Evolutionary conservation across 768 basidiomycete genomes (phyloP), one percentile per base, ranked within the genome.

Genomic region (Leccinum uliginosum): DNA sequence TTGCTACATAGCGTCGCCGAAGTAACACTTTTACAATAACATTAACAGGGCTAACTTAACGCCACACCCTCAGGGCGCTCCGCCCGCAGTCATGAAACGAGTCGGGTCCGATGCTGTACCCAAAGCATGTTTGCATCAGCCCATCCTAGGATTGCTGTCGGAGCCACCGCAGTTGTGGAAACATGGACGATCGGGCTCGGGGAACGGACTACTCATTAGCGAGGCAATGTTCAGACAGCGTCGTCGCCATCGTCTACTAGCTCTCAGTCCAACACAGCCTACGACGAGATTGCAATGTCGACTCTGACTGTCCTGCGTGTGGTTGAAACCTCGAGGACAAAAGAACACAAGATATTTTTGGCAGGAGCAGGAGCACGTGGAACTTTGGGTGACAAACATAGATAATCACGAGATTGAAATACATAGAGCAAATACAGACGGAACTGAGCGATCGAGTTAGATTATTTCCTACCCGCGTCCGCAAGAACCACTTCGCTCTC

Each of bases 401-500:
- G 3, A 50, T 9, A 46, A 11, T 15, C 40, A 43, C 17, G n/a
- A 40, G 34, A 53, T n/a, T n/a, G n/a, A n/a, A n/a, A 55, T 6
- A 50, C 21, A 50, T 14, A 61, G 34, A 24, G 10, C 19, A 6
- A 40, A 51, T 17, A 48, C 12, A 30, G 29, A 30, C 27, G 27
- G 27, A 35, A 17, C 15, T 35, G 1, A 35, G 34, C 17, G 17
- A 9, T 45, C 44, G 43, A 23, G 30, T 38, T 24, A 17, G 26
- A 26, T 29, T 52, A 55, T 30, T 56, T 69, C 46, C 57, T 46
- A 24, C 19, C 54, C 2, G 32, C 15, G 38, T 64, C 58, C 3
- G 52, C 40, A 21, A 53, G 50, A 15, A 71, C n/a, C 24, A 87
- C 68, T 43, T 74, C 74, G 60, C 79, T 85, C 32, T 80, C 78